These are phyloP conservation scores for Fusarium sacchari DNA, from an alignment of 2,329 filamentous ascomycete species.

Conservation along the genomic window DNA sequence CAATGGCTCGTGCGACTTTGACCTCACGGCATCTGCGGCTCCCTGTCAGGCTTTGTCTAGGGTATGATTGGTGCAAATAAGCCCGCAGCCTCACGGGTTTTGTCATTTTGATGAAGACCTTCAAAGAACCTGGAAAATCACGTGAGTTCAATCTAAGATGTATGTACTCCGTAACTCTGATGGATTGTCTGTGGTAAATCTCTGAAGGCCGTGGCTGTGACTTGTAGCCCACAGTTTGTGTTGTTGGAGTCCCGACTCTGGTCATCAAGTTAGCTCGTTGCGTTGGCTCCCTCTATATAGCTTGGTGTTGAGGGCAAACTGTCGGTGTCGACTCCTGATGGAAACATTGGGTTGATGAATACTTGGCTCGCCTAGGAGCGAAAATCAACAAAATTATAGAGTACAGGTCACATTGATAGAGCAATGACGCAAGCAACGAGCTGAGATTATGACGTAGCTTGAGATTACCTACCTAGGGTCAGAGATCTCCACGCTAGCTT, in stretches of 20 bases:
- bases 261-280: background rate
- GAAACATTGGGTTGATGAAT: background rate
- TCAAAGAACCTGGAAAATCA: constrained; percentile 4
- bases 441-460: constrained; percentile 21
- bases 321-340: background rate
- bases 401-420: constrained; percentile 4
- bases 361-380: background rate
- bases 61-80: constrained; percentile 34
- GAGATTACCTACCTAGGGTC: background rate
- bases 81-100: constrained; percentile 7
- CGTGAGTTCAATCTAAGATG: constrained; percentile 4
- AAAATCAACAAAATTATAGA: background rate
- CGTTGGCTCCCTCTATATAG: background rate
- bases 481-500: background rate
- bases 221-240: background rate
- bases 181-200: background rate
- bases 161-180: background rate
- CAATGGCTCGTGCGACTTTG: constrained; percentile 29
- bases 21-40: constrained; percentile 32
- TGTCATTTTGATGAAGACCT: background rate
- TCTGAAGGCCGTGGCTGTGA: background rate
- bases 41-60: constrained; percentile 15
- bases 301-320: background rate
- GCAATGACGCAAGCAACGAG: constrained; percentile 23
- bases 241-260: background rate